Evolutionary conservation across 2,329 filamentous ascomycete genomes (phyloP).

Genomic region (Colletotrichum sp.): DNA sequence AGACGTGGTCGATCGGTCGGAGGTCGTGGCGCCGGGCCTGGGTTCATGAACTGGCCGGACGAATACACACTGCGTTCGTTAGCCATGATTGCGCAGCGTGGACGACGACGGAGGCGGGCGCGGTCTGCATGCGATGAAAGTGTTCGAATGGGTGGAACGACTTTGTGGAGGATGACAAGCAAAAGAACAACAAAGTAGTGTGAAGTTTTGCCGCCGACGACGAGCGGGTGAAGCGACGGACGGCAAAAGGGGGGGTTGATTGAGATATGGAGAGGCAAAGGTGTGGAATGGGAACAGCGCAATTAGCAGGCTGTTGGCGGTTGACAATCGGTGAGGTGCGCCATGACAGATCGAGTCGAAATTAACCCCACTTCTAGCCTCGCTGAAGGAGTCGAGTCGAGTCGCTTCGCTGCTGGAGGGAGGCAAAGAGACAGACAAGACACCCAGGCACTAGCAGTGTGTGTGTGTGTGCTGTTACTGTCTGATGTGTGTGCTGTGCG

Average conservation of each 20-base stretch:
- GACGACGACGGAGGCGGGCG: not conserved
- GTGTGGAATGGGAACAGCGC: constrained; percentile 20
- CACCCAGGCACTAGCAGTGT: not conserved
- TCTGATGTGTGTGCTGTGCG: not conserved
- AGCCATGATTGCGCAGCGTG: constrained; percentile 27
- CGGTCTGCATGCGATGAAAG: constrained; percentile 15
- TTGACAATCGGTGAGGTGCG: constrained; percentile 18
- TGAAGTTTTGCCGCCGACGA: not conserved
- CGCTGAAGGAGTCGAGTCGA: constrained; percentile 17
- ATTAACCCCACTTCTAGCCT: constrained; percentile 28
- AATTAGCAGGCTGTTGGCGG: constrained; percentile 15
- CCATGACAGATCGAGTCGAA: constrained; percentile 22
- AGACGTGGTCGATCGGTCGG: constrained; percentile 84
- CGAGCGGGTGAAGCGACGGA: not conserved
- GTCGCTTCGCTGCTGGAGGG: not conserved
- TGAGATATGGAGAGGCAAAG: not conserved
- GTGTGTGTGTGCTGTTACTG: not conserved
- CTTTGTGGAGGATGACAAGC: not conserved
- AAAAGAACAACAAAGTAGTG: not conserved
- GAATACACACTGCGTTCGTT: constrained; percentile 57
- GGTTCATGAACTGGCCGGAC: constrained; percentile 87
- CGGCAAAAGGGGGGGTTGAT: constrained; percentile 7
- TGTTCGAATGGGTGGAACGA: not conserved
- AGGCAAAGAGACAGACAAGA: not conserved
- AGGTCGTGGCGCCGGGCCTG: constrained; percentile 90